Conservation (phyloP, 352 stramenopile genomes). For the Globisporangium iwayamae region DNA sequence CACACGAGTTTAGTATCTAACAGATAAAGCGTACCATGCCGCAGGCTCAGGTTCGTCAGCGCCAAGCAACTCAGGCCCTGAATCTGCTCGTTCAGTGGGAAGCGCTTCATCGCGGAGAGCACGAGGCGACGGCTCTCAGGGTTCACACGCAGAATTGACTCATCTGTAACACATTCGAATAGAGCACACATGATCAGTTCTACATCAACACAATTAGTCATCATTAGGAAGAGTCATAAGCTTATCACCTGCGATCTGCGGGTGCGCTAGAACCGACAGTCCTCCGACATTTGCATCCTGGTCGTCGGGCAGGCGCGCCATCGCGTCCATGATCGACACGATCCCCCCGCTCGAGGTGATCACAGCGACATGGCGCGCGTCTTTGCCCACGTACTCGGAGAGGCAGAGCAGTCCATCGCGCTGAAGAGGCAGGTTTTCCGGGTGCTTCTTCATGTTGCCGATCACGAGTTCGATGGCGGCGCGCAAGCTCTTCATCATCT, state of each 20-base stretch:
- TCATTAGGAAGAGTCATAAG: neutral
- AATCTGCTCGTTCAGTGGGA: slow-evolving; percentile 53
- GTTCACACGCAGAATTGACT: slow-evolving; percentile 43
- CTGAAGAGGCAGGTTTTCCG: slow-evolving; percentile 34
- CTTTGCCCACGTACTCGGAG: slow-evolving; percentile 30
- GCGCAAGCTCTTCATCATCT: slow-evolving; percentile 10
- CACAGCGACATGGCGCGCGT: slow-evolving; percentile 23
- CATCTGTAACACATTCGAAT: slow-evolving; percentile 19
- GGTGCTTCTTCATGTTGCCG: slow-evolving; percentile 38
- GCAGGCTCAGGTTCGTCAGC: slow-evolving; percentile 54
- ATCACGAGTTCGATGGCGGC: slow-evolving; percentile 35
- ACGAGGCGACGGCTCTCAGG: slow-evolving; percentile 50
- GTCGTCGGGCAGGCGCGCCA: slow-evolving; percentile 48
- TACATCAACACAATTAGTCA: neutral
- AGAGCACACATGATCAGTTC: neutral
- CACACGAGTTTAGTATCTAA: neutral
- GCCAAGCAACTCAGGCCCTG: slow-evolving; percentile 50
- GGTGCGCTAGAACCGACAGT: slow-evolving; percentile 53
- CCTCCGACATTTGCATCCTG: slow-evolving; percentile 42
- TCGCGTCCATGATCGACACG: slow-evolving; percentile 40
- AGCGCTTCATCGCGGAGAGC: slow-evolving; percentile 52
- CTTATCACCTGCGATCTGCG: slow-evolving; percentile 34
- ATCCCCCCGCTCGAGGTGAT: slow-evolving; percentile 44
- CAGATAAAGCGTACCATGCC: slow-evolving; percentile 27
- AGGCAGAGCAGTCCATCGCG: slow-evolving; percentile 47